phyloP scores from a whole-genome alignment of 164 flowering plant species.

The Cinnamomum chago region DNA sequence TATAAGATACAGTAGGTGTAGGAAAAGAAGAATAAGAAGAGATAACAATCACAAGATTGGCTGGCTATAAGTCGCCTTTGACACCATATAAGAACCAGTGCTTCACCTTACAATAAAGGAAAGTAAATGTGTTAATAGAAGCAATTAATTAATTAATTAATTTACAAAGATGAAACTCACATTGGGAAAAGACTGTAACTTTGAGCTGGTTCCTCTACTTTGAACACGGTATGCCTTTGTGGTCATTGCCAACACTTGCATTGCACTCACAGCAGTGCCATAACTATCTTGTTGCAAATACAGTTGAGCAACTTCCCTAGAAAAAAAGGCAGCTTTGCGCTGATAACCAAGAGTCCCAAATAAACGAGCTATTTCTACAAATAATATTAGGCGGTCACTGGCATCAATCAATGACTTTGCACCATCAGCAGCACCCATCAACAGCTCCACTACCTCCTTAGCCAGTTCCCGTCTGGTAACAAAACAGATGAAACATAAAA shows the following conservation, averaged over 20 bases:
- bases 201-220: slow-evolving; percentile 68
- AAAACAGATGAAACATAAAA: background rate
- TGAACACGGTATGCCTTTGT: slow-evolving; percentile 93
- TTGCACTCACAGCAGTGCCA: slow-evolving; percentile 88
- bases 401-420: slow-evolving; percentile 96
- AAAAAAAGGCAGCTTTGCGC: slow-evolving; percentile 97
- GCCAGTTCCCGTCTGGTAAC: slow-evolving; percentile 65
- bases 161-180: slow-evolving; percentile 40
- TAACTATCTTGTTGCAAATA: slow-evolving; percentile 89
- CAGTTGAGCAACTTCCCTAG: slow-evolving; percentile 95
- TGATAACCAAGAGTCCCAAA: slow-evolving; percentile 90
- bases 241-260: slow-evolving; percentile 98
- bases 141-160: background rate
- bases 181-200: slow-evolving; percentile 26
- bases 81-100: background rate
- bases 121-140: background rate
- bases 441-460: slow-evolving; percentile 84
- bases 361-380: slow-evolving; percentile 93
- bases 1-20: background rate
- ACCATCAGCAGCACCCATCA: slow-evolving; percentile 97
- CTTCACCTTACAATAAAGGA: background rate
- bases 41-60: background rate
- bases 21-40: background rate
- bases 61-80: background rate
- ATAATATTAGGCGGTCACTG: slow-evolving; percentile 79